Evolutionary conservation across 176 grass and related monocot genomes (phyloP).

Genomic region (Neostapfia colusana): DNA sequence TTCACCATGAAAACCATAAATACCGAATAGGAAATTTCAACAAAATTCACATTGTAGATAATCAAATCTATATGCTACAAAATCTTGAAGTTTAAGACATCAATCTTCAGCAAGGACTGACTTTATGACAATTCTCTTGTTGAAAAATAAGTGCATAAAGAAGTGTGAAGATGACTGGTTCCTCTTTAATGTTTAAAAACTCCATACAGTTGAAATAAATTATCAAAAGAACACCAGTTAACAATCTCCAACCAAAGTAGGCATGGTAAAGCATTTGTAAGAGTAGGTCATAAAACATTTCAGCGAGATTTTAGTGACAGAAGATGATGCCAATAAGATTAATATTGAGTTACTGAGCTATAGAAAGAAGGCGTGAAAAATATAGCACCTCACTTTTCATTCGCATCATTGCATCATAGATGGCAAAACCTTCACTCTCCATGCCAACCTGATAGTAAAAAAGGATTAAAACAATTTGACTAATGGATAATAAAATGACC

Average conservation of each 20-base stretch:
- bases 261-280: constrained; percentile 6
- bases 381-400: constrained; percentile 74
- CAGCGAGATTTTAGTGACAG: not conserved
- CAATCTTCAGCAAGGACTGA: not conserved
- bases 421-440: constrained; percentile 94
- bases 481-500: constrained; percentile 10
- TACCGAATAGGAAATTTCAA: not conserved
- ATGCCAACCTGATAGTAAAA: constrained; percentile 69
- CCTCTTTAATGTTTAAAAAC: constrained; percentile 1
- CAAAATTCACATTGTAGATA: constrained; percentile 20
- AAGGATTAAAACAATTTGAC: constrained; percentile 7
- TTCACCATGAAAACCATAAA: constrained; percentile 14
- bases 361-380: constrained; percentile 22
- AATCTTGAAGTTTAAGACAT: constrained; percentile 37
- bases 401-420: constrained; percentile 95
- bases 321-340: not conserved
- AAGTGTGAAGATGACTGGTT: constrained; percentile 1
- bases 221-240: not conserved
- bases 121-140: not conserved
- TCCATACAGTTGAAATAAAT: constrained; percentile 1
- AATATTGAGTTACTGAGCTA: constrained; percentile 19
- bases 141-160: constrained; percentile 26
- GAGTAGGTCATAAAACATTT: not conserved
- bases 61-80: constrained; percentile 13
- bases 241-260: not conserved